These are phyloP conservation scores for Leucocoprinus sp. DNA, from an alignment of 768 basidiomycete species.

Conservation along the genomic window DNA sequence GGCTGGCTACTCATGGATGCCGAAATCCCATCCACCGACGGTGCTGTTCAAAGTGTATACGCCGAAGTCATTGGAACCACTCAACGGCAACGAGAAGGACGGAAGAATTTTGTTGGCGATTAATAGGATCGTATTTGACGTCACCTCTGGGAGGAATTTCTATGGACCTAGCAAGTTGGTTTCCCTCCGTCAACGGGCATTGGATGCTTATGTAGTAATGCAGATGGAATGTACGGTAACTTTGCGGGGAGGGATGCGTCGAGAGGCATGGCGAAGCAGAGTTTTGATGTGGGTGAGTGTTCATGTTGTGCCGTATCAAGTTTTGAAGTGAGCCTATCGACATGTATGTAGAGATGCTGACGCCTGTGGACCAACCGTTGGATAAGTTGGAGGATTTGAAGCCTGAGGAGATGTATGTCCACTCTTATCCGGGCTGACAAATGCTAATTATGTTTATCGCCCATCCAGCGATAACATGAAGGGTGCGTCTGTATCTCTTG, in stretches of 20 bases:
- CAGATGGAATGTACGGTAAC: conserved; percentile 95
- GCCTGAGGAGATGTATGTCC: conserved; percentile 72
- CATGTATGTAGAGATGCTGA: conserved; percentile 69
- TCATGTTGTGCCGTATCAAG: not conserved
- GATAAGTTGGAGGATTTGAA: conserved; percentile 78
- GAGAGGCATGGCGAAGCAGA: conserved; percentile 96
- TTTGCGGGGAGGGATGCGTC: conserved; percentile 97
- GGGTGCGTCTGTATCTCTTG: conserved; percentile 33
- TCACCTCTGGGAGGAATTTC: conserved; percentile 81
- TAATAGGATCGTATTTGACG: conserved; percentile 85
- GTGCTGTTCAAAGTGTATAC: conserved; percentile 75
- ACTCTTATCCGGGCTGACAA: too few relatives aligned
- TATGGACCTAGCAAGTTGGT: conserved; percentile 81
- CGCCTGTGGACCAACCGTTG: conserved; percentile 76
- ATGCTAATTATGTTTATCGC: too few relatives aligned
- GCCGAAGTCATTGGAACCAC: conserved; percentile 63
- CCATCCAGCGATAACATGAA: conserved; percentile 86
- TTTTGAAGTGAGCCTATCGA: not conserved
- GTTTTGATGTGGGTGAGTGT: conserved; percentile 76
- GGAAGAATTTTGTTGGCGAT: conserved; percentile 81
- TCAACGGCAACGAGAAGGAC: conserved; percentile 49
- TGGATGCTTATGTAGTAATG: not conserved
- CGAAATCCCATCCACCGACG: conserved; percentile 70
- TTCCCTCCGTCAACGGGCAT: not conserved
- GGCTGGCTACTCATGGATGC: conserved; percentile 87